Percentiles rank a stretch among this genome's conserved stretches.
Conservation (phyloP, 2,329 filamentous ascomycete species). For the Bisporella sp. region DNA sequence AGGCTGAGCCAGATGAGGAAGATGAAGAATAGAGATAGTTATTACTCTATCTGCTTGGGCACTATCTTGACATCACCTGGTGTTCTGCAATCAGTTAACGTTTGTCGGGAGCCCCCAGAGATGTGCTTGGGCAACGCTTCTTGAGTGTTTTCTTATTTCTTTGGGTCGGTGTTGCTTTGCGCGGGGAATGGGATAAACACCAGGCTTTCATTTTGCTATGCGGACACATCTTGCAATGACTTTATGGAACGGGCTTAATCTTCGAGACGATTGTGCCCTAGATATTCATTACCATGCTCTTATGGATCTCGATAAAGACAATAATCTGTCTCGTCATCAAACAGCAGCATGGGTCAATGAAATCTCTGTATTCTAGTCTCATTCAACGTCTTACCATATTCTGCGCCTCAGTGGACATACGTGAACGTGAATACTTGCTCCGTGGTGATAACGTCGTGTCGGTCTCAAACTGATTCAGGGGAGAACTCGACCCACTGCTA, state of each 20-base stretch:
- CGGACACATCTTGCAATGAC: conserved; percentile 17
- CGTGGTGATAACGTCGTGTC: no score
- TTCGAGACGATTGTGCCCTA: conserved; percentile 17
- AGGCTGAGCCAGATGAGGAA: conserved; percentile 50
- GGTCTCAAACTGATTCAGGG: no score
- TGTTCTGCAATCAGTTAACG: conserved; percentile 4
- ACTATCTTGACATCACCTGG: conserved; percentile 12
- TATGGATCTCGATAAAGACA: conserved; percentile 13
- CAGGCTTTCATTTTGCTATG: conserved; percentile 18
- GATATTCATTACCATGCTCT: conserved; percentile 17
- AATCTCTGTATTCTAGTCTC: conserved; percentile 27
- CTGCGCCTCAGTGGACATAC: neutral
- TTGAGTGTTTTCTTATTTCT: conserved; percentile 17
- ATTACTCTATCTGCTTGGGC: conserved; percentile 9
- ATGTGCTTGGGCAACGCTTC: conserved; percentile 2
- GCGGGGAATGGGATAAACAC: conserved; percentile 15
- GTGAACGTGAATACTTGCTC: no score
- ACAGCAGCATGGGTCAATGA: conserved; percentile 19
- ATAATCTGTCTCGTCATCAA: conserved; percentile 19
- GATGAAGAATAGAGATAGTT: conserved; percentile 28
- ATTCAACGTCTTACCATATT: conserved; percentile 6
- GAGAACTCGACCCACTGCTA: no score
- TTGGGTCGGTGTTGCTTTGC: conserved; percentile 22
- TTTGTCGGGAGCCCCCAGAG: conserved; percentile 6
- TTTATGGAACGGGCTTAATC: conserved; percentile 21